These are phyloP conservation scores for Elaeis oleifera DNA, from an alignment of 202 grass and related monocot genomes.

Conservation along the genomic window DNA sequence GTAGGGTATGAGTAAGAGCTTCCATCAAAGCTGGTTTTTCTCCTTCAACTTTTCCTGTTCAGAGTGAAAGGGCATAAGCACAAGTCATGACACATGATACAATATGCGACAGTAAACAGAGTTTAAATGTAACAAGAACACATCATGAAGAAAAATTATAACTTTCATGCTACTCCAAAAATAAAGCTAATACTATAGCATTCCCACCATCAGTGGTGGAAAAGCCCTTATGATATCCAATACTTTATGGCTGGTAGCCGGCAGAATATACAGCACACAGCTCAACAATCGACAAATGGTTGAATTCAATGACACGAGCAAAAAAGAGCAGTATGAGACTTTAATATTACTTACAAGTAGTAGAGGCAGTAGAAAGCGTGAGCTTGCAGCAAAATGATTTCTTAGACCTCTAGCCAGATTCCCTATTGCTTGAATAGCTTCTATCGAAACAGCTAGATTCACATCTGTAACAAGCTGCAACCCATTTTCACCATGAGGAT, in stretches of 20 bases:
- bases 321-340: no score
- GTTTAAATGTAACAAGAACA: no score
- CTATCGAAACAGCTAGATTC: conserved; percentile 93
- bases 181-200: no score
- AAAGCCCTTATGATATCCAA: no score
- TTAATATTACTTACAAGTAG: conserved; percentile 66
- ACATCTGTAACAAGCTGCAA: conserved; percentile 89
- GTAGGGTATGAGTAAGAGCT: conserved; percentile 74
- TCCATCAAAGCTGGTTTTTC: conserved; percentile 74
- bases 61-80: not conserved
- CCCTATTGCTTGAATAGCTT: conserved; percentile 87
- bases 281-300: no score
- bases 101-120: no score
- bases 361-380: conserved; percentile 72
- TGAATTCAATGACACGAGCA: not conserved
- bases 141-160: no score
- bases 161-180: no score
- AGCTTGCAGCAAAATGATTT: conserved; percentile 74
- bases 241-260: no score
- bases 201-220: no score
- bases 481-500: not conserved
- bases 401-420: conserved; percentile 91
- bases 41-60: conserved; percentile 95
- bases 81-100: no score
- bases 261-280: no score